Conservation (phyloP, 129 eudicot species). For the Dittrichia graveolens region DNA sequence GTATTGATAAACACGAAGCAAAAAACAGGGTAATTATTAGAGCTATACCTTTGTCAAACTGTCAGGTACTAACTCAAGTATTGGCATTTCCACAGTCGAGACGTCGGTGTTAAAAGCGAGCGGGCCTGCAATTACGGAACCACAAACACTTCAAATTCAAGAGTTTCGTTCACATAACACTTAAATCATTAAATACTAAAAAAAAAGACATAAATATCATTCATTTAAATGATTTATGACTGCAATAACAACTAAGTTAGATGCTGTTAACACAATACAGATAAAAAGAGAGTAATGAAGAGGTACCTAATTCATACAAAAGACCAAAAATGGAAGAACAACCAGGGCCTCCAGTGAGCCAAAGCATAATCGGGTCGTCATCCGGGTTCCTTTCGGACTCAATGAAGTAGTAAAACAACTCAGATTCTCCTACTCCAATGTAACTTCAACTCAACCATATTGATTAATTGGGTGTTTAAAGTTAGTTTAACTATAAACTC, state of each 20-base stretch:
- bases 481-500: no score
- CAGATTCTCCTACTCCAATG: conserved; percentile 27
- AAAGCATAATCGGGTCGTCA: conserved; percentile 9
- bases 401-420: conserved; percentile 35
- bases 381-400: conserved; percentile 34
- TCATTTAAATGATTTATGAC: no score
- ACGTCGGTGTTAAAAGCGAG: conserved; percentile 10
- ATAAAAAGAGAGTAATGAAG: background rate
- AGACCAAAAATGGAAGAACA: conserved; percentile 1
- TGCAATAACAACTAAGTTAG: no score
- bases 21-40: background rate
- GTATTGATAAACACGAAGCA: no score
- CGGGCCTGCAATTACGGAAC: conserved; percentile 14
- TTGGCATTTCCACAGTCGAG: conserved; percentile 17
- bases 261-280: background rate
- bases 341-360: conserved; percentile 24
- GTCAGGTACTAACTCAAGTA: conserved; percentile 19
- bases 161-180: background rate
- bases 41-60: conserved; percentile 24
- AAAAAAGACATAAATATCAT: no score
- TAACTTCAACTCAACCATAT: background rate
- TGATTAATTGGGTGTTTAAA: no score
- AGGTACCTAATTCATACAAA: background rate
- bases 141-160: no score
- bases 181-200: background rate